A percentile compares a stretch with the other conserved stretches of the same genome.
phyloP scores from a whole-genome alignment of 164 flowering plant species.

The Stephania japonica region DNA sequence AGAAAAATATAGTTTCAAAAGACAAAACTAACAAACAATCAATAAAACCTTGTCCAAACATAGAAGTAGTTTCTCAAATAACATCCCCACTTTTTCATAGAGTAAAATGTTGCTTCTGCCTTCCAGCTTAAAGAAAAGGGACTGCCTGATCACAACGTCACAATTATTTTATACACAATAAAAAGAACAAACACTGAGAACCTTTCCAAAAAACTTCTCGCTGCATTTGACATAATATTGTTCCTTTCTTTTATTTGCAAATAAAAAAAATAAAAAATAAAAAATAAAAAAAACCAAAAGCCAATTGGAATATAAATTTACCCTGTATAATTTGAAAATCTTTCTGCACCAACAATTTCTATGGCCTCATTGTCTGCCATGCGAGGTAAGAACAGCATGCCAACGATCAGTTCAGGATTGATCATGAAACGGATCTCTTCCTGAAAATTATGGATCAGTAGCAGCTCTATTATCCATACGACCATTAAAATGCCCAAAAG shows the following conservation, averaged over 20 bases:
- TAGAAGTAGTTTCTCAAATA: too few relatives aligned
- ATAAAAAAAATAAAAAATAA: neutral
- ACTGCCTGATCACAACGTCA: neutral
- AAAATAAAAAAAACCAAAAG: neutral
- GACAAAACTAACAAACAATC: too few relatives aligned
- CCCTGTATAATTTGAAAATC: constrained; percentile 86
- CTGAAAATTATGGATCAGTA: constrained; percentile 14
- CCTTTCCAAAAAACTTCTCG: neutral
- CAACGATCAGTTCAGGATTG: constrained; percentile 81
- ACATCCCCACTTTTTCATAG: neutral
- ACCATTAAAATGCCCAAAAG: neutral
- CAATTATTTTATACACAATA: neutral
- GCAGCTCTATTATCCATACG: neutral
- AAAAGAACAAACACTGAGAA: neutral
- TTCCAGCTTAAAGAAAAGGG: neutral
- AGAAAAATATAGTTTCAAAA: too few relatives aligned
- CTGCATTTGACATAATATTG: neutral
- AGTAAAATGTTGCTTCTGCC: neutral
- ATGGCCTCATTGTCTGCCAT: constrained; percentile 91
- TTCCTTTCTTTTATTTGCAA: neutral
- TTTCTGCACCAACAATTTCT: constrained; percentile 82
- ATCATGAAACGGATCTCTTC: constrained; percentile 99
- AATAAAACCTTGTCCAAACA: too few relatives aligned
- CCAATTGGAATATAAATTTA: constrained; percentile 15
- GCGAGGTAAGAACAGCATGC: constrained; percentile 84